A percentile compares a stretch with the other conserved stretches of the same genome.
phyloP scores from a whole-genome alignment of 768 basidiomycete genomes.

The Termitomyces sp. region DNA sequence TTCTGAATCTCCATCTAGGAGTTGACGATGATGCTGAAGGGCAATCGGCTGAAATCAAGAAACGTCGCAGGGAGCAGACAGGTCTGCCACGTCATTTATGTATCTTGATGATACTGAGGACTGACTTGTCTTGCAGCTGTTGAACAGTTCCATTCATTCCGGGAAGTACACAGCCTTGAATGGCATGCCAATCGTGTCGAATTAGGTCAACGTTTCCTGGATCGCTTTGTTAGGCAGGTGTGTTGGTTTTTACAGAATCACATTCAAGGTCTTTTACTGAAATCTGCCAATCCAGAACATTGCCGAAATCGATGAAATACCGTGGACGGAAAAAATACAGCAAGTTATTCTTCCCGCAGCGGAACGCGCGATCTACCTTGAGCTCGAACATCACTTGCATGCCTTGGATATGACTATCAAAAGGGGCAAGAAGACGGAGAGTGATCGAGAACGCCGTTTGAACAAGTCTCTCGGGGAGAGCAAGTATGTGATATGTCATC shows the following conservation, averaged over 20 bases:
- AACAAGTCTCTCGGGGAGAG: constrained; percentile 85
- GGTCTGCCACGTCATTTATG: constrained; percentile 33
- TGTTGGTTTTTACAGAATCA: background rate
- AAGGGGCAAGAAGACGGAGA: constrained; percentile 60
- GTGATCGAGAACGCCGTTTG: constrained; percentile 86
- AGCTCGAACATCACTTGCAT: constrained; percentile 88
- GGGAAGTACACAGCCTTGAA: constrained; percentile 85
- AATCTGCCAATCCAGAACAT: constrained; percentile 56
- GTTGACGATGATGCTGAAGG: constrained; percentile 87
- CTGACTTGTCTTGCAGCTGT: constrained; percentile 46
- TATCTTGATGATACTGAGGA: constrained; percentile 4
- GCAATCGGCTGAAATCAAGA: constrained; percentile 69
- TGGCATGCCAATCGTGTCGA: constrained; percentile 89
- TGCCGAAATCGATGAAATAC: constrained; percentile 95
- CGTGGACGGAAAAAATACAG: constrained; percentile 60
- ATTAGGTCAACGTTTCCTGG: constrained; percentile 76
- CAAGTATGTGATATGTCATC: constrained; percentile 46
- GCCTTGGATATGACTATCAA: constrained; percentile 85
- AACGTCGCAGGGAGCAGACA: constrained; percentile 79
- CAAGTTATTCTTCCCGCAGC: constrained; percentile 80
- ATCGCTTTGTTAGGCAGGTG: constrained; percentile 84
- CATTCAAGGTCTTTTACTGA: constrained; percentile 6
- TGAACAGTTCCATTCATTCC: constrained; percentile 94
- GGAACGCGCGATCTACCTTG: constrained; percentile 91
- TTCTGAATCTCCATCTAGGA: constrained; percentile 87